Base-by-base conservation (phyloP, 2,329 filamentous ascomycete species). In the Nemania serpens region DNA sequence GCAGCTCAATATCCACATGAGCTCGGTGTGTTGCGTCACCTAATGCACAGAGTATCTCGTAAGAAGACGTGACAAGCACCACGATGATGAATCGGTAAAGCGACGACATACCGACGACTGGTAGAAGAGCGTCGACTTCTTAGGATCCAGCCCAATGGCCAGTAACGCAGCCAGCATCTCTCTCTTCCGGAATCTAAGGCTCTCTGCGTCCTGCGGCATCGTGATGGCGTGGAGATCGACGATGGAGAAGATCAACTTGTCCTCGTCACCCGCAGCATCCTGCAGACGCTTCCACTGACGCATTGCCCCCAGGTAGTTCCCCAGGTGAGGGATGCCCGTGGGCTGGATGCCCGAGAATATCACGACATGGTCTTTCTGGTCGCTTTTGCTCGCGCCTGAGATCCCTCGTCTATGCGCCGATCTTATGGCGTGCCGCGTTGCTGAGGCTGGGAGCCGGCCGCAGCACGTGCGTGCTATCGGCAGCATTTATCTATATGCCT, bases 331-430 rank as follows among this genome's bases (percentile, higher is more conserved):
- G 22, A 96, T 84, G 37, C 94, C 95, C 0, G 95, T 99, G 17
- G 95, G 95, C 76, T 99, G 95, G 69, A 99, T 99, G 55, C 93
- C 95, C 3, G 95, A 98, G 80, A 99, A 97, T 70, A 98, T 86
- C 61, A 89, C 81, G 3, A 62, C 64, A 63, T 65, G 49, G 7
- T 55, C 51, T 12, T 36, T 41, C 18, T 47, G 43, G 42, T 15
- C 13, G 56, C 11, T 37, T 42, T 42, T 17, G 9, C 49, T 22
- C 5, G 13, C 3, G 41, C 11, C 36, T 13, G 61, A 59, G 9
- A 29, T 11, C 1, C 39, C 15, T 39, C 36, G 50, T 34, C 39
- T 55, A n/a, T 39, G 36, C 29, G 29, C 29, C 15, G 39, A 20
- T 12, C 17, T 20, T 1, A 50, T 36, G 13, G 45, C 48, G 12